These are phyloP conservation scores for Aquilaria malaccensis DNA, from an alignment of 345 rosid species.

Conservation along the genomic window DNA sequence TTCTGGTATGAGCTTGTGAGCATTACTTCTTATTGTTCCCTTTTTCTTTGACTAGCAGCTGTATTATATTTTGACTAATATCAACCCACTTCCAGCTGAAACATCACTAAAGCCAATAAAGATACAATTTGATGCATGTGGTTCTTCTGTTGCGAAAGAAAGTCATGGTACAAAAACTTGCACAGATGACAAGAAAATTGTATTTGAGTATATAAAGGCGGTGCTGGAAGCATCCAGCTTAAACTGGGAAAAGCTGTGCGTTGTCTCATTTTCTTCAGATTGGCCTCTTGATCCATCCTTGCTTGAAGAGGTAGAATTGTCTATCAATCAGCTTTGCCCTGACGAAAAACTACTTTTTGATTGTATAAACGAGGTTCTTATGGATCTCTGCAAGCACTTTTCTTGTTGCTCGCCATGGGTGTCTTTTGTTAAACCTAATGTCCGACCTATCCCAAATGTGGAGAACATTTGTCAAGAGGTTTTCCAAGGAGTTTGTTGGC, in stretches of 20 bases:
- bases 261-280: constrained; percentile 51
- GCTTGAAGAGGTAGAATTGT: constrained; percentile 45
- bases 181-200: constrained; percentile 38
- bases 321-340: constrained; percentile 38
- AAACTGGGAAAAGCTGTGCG: constrained; percentile 64
- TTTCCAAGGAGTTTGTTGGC: constrained; percentile 64
- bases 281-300: constrained; percentile 58
- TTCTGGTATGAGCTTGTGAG: constrained; percentile 39
- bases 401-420: constrained; percentile 45
- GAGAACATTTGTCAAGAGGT: constrained; percentile 39
- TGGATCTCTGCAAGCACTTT: constrained; percentile 42
- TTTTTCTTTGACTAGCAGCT: constrained; percentile 1
- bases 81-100: constrained; percentile 39
- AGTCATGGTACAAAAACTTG: constrained; percentile 29
- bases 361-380: constrained; percentile 70
- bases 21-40: not conserved
- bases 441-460: constrained; percentile 38
- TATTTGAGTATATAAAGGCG: constrained; percentile 39
- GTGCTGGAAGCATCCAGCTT: constrained; percentile 49
- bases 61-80: constrained; percentile 14
- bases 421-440: constrained; percentile 37
- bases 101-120: constrained; percentile 39
- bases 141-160: constrained; percentile 23
- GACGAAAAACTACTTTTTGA: constrained; percentile 56
- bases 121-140: constrained; percentile 60